Evolutionary conservation across 495 filamentous ascomycete genomes (phyloP).

Genomic region (Annulohypoxylon nitens): DNA sequence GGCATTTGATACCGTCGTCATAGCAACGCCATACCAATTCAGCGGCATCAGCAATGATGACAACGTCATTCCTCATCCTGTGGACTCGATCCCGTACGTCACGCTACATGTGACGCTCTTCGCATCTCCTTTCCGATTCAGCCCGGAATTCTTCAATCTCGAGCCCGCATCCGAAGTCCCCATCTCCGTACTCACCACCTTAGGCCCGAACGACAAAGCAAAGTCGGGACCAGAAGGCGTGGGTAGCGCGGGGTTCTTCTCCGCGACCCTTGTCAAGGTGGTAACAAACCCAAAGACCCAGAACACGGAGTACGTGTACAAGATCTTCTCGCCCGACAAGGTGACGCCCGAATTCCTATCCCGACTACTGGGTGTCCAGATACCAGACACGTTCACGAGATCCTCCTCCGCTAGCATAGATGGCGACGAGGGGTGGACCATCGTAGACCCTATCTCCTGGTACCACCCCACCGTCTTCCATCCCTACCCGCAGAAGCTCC

Average conservation of each 20-base stretch:
- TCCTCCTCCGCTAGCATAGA: background rate
- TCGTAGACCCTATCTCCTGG: conserved; percentile 76
- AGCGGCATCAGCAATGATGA: conserved; percentile 67
- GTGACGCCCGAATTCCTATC: conserved; percentile 74
- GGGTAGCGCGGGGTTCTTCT: conserved; percentile 84
- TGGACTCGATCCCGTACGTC: conserved; percentile 83
- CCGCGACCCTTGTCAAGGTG: conserved; percentile 81
- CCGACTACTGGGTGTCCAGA: conserved; percentile 60
- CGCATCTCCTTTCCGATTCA: conserved; percentile 77
- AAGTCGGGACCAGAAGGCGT: conserved; percentile 65
- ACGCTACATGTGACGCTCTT: conserved; percentile 90
- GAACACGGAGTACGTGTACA: conserved; percentile 85
- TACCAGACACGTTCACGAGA: conserved; percentile 55
- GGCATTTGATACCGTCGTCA: conserved; percentile 81
- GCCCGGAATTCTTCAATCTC: conserved; percentile 77
- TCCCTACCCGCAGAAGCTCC: conserved; percentile 85
- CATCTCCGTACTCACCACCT: conserved; percentile 83
- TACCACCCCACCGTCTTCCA: conserved; percentile 78
- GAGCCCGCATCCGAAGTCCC: conserved; percentile 67
- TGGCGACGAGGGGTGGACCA: conserved; percentile 13
- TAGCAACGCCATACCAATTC: conserved; percentile 83
- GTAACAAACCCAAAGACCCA: conserved; percentile 68
- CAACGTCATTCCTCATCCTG: conserved; percentile 63
- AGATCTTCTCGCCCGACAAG: conserved; percentile 87
- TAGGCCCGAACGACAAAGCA: conserved; percentile 68